Conservation (phyloP, 495 filamentous ascomycete species). For the Evernia prunastri region DNA sequence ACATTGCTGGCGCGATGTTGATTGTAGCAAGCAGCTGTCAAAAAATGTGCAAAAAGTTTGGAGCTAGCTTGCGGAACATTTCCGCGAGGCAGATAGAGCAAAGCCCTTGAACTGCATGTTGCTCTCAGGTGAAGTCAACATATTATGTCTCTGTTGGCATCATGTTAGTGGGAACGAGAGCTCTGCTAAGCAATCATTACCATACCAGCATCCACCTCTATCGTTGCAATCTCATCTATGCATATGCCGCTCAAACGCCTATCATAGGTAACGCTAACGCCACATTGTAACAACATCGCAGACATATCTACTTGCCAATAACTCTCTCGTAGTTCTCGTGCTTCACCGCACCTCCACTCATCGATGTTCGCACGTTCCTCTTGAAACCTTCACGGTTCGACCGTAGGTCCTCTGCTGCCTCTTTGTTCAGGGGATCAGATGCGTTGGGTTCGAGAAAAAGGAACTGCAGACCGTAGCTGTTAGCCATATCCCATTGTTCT, state of each 20-base stretch:
- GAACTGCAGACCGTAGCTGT: conserved; percentile 51
- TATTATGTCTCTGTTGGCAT: background rate
- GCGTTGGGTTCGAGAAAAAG: conserved; percentile 97
- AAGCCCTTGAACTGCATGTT: background rate
- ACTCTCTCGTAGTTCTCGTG: conserved; percentile 70
- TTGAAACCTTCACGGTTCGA: conserved; percentile 79
- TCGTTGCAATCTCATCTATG: conserved; percentile 3
- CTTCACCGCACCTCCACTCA: conserved; percentile 75
- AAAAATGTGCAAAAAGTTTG: background rate
- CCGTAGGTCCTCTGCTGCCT: conserved; percentile 88
- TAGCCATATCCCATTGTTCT: background rate
- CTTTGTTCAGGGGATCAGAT: conserved; percentile 94
- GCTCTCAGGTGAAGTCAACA: background rate
- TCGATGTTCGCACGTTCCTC: conserved; percentile 75
- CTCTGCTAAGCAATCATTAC: background rate
- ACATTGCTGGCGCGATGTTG: background rate
- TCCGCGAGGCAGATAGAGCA: background rate
- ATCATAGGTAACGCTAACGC: conserved; percentile 7
- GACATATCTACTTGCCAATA: conserved; percentile 35
- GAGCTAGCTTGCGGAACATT: background rate
- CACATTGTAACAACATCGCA: background rate
- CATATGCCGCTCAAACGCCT: conserved; percentile 23
- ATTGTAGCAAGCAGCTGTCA: background rate
- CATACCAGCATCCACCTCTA: background rate
- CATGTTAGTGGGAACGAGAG: background rate